phyloP scores from a whole-genome alignment of 805 yeast species.

The Nematodospora valgi region DNA sequence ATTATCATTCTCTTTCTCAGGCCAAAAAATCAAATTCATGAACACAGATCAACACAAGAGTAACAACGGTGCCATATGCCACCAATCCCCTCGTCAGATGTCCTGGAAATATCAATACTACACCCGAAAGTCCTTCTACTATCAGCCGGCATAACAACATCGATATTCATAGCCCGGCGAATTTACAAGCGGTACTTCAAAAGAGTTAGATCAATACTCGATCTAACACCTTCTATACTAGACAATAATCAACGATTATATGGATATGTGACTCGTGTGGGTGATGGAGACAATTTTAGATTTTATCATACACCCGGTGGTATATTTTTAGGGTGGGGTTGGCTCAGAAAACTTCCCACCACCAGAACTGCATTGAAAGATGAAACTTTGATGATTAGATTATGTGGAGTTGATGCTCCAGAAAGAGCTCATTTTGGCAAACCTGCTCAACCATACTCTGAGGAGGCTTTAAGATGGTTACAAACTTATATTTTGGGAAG shows the following conservation, averaged over 20 bases:
- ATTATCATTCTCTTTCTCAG: too few relatives aligned
- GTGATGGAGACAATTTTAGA: constrained; percentile 94
- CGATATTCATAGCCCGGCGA: constrained; percentile 24
- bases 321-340: constrained; percentile 83
- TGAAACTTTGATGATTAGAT: constrained; percentile 73
- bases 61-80: too few relatives aligned
- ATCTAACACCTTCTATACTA: constrained; percentile 33
- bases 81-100: constrained; percentile 1
- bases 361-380: constrained; percentile 46
- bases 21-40: too few relatives aligned
- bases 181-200: constrained; percentile 32
- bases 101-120: constrained; percentile 19
- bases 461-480: constrained; percentile 82
- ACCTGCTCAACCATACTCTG: constrained; percentile 83
- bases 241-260: constrained; percentile 25
- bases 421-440: constrained; percentile 93
- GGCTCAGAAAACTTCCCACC: constrained; percentile 70
- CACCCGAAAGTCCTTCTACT: constrained; percentile 40
- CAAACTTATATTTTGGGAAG: constrained; percentile 61
- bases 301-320: constrained; percentile 96
- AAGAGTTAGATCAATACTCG: constrained; percentile 34
- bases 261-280: constrained; percentile 86
- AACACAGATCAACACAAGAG: too few relatives aligned
- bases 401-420: constrained; percentile 96
- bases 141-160: constrained; percentile 31